phyloP scores from a whole-genome alignment of 495 filamentous ascomycete species.

The Hypoxylon trugodes region DNA sequence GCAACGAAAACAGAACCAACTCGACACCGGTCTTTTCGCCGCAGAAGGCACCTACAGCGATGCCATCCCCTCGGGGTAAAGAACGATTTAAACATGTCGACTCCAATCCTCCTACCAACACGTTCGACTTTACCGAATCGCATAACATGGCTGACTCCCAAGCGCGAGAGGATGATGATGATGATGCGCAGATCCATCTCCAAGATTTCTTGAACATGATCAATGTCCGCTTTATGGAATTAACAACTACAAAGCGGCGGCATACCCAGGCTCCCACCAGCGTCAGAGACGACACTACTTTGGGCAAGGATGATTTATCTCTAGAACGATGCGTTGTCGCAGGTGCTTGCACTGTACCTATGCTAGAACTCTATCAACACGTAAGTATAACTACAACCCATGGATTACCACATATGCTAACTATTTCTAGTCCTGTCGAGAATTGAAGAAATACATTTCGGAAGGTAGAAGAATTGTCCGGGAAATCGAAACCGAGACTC shows the following conservation, averaged over 20 bases:
- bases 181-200: slow-evolving; percentile 79
- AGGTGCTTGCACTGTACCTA: slow-evolving; percentile 88
- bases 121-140: slow-evolving; percentile 57
- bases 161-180: slow-evolving; percentile 52
- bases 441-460: slow-evolving; percentile 92
- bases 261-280: slow-evolving; percentile 75
- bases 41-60: slow-evolving; percentile 39
- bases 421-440: slow-evolving; percentile 76
- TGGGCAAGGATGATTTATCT: slow-evolving; percentile 59
- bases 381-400: slow-evolving; percentile 56
- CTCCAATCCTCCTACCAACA: slow-evolving; percentile 51
- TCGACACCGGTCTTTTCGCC: slow-evolving; percentile 59
- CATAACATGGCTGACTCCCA: slow-evolving; percentile 45
- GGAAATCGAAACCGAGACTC: slow-evolving; percentile 86
- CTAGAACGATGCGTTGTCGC: slow-evolving; percentile 85
- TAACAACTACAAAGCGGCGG: slow-evolving; percentile 87
- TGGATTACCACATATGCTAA: slow-evolving; percentile 44
- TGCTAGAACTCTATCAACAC: slow-evolving; percentile 94
- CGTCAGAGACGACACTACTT: slow-evolving; percentile 49
- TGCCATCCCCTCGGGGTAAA: slow-evolving; percentile 59
- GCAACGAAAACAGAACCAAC: slow-evolving; percentile 40
- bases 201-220: slow-evolving; percentile 96
- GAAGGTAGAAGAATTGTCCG: slow-evolving; percentile 87
- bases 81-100: slow-evolving; percentile 59
- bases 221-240: slow-evolving; percentile 95